Percentiles rank a stretch among this genome's conserved stretches.
These are phyloP conservation scores for Pulveroboletus sp. DNA, from an alignment of 768 basidiomycete genomes.

Conservation along the genomic window DNA sequence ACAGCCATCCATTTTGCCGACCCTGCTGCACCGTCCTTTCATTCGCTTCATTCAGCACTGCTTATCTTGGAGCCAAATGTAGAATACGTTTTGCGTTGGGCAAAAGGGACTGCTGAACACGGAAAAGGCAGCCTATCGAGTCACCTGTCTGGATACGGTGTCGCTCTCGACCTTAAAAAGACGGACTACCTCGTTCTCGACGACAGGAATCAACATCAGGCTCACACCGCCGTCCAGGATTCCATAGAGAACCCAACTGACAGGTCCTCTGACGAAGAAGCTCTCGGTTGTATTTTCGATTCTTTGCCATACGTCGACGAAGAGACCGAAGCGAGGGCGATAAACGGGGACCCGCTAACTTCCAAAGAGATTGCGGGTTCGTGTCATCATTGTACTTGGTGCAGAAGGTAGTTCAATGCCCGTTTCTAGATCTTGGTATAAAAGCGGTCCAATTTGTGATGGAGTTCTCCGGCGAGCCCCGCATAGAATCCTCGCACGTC, in stretches of 20 bases:
- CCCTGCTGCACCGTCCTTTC: conserved; percentile 62
- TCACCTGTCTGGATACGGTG: conserved; percentile 85
- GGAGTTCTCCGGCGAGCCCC: conserved; percentile 50
- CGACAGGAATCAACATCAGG: conserved; percentile 51
- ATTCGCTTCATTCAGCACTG: conserved; percentile 64
- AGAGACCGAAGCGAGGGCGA: conserved; percentile 32
- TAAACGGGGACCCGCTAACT: conserved; percentile 42
- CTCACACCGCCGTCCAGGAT: neutral
- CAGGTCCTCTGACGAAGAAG: conserved; percentile 15
- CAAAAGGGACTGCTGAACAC: conserved; percentile 30
- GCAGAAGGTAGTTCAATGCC: neutral
- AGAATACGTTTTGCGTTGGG: conserved; percentile 68
- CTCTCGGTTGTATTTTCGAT: conserved; percentile 28
- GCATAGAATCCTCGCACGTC: conserved; percentile 24
- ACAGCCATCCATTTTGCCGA: conserved; percentile 80
- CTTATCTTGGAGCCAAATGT: conserved; percentile 46
- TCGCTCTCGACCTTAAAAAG: conserved; percentile 90
- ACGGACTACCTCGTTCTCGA: conserved; percentile 95
- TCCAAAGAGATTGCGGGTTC: conserved; percentile 54
- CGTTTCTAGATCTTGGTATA: conserved; percentile 53
- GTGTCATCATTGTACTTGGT: conserved; percentile 13
- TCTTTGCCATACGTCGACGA: conserved; percentile 28
- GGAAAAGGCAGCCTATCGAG: conserved; percentile 32
- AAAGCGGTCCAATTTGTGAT: conserved; percentile 75
- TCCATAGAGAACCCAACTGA: conserved; percentile 8